Base-by-base conservation (phyloP, 192 early-diverging fungal genomes). In the Linnemannia zychae region DNA sequence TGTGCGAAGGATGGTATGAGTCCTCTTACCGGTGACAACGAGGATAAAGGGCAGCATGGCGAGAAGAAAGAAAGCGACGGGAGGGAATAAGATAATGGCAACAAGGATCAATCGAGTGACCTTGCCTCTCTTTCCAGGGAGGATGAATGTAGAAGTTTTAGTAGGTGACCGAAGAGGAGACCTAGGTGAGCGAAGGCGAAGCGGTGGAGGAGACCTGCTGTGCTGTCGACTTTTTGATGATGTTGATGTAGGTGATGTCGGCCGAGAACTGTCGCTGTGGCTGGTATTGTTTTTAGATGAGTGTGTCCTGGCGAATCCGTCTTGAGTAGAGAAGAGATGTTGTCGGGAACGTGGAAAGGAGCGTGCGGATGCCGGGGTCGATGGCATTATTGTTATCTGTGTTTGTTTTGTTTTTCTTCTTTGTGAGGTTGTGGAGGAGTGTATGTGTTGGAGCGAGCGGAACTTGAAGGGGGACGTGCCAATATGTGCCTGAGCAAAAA, bases 111-210 rank as follows among this genome's bases (percentile, higher is more conserved):
- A 38, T 52, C 77, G 72, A 20, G 70, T 67, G 46, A 44, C 83
- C 77, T 85, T 85, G 67, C 83, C 83, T 79, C 83, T 74, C 48
- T 85, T 85, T 40, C 83, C 77, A 18, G 83, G 83, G 12, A 85
- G 40, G 24, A 82, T 70, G 17, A 71, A 71, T 24, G 36, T 46
- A 38, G 65, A 40, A 47, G 34, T 71, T 0, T n/a, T 7, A 33
- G 72, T 57, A 7, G 50, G 46, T 2, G 28, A 63, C 28, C 57
- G 57, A 63, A 31, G 57, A 63, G 57, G 48, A 33, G 69, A 44
- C 69, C 69, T 40, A 37, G 67, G 67, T 65, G 31, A 17, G 33
- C 17, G 63, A 74, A 60, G 67, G 18, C 38, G 69, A 69, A 47
- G 24, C 18, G 37, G 57, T 18, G 50, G 34, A 18, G 38, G 74